Evolutionary conservation across 2,329 filamentous ascomycete genomes (phyloP), one percentile per base, ranked within the genome.

Genomic region (Neofusicoccum ribis): DNA sequence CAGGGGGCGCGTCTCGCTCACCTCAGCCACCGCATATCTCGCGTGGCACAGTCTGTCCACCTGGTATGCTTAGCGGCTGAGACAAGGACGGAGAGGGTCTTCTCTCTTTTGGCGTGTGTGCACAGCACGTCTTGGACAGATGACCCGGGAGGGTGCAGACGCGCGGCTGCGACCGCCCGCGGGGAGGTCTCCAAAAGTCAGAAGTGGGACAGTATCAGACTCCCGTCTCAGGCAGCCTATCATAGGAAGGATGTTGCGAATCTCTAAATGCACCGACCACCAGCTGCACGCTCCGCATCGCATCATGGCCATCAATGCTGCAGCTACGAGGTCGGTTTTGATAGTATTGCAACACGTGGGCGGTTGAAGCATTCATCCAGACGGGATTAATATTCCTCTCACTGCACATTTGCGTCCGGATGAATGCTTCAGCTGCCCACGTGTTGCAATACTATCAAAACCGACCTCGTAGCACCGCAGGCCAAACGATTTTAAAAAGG

Each of bases 21-120:
- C 56, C 44, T 60, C 56, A 60, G 56, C 56, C 56, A 60, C 43
- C 8, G n/a, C 41, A 20, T 39, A 20, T 37, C 56, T 60, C 56
- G 56, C 41, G 56, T 60, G n/a, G 56, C 27, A 60, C 41, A 36
- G 23, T 23, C 9, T 46, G 56, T 46, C 44, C 56, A 60, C 27
- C 41, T 60, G 56, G 41, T 37, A 7, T 36, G n/a, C 15, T 37
- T 60, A n/a, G 31, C 12, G 27, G 56, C 56, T 60, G 56, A 47
- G 43, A 60, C 56, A 47, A 23, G 11, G n/a, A 46, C 34, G 31
- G 8, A 43, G 23, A n/a, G 12, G 14, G 20, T 27, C 9, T 2
- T 31, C 3, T n/a, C n/a, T 34, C 2, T 27, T 17, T 9, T 60
- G 12, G 7, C 14, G 8, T 47, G 41, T 20, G 15, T 60, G 54